Base-by-base conservation (phyloP, 2,329 filamentous ascomycete species). In the Trichoderma simmonsii region DNA sequence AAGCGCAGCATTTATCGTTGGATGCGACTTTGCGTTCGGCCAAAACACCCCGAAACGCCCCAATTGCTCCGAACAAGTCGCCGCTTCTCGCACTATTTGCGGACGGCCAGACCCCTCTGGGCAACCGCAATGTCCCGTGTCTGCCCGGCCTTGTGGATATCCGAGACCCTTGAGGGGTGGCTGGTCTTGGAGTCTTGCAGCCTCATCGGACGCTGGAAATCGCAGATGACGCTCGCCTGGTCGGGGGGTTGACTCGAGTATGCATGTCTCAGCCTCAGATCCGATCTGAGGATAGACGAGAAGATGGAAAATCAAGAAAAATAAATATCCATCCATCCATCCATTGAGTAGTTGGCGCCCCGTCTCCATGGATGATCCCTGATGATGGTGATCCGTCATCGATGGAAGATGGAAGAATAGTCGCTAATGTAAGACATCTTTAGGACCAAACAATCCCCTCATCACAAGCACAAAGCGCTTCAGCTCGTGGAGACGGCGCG, bases 361-460 rank as follows among this genome's bases (percentile, higher is more conserved):
- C 28, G n/a, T 43, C 56, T 43, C 63, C 70, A 68, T 72, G 64
- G 63, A 54, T 72, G 28, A 72, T 51, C 70, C 70, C 64, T 72
- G 64, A 57, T 48, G 12, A 32, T 64, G 57, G 28, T 57, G 36
- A 43, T 54, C 57, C 32, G 56, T 39, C 28, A 12, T 24, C 34
- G 57, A 34, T 60, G 26, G 57, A 34, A 60, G 30, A 24, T 21
- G 48, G 48, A 24, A 24, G n/a, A 34, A 60, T 24, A 6, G 57
- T 70, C 36, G 70, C 70, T 71, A 67, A 71, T 66, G 62, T 71
- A 71, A 71, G 63, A 71, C 63, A 67, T 71, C 57, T 34, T 36
- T 26, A 63, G 61, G 60, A 34, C 48, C 43, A 72, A 62, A 67
- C 12, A 64, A 67, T 43, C 62, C 62, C 54, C 70, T 60, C 70